These are phyloP conservation scores for Lactarius evosmus DNA, from an alignment of 768 basidiomycete species.

Conservation along the genomic window DNA sequence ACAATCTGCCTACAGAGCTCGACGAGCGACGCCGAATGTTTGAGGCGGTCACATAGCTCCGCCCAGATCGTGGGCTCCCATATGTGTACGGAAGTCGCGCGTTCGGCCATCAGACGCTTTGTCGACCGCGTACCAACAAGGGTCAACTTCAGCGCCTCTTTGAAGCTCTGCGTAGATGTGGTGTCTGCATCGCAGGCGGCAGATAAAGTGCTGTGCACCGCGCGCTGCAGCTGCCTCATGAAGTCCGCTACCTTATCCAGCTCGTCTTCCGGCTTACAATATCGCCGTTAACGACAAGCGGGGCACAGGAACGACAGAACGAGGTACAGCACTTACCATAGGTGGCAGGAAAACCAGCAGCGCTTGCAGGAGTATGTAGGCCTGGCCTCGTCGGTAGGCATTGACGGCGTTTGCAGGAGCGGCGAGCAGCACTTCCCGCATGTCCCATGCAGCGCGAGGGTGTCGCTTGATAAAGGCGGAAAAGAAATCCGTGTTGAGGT, in stretches of 20 bases:
- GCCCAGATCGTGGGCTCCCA: slow-evolving; percentile 67
- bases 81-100: slow-evolving; percentile 35
- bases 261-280: slow-evolving; percentile 35
- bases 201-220: slow-evolving; percentile 47
- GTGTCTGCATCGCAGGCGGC: slow-evolving; percentile 47
- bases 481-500: slow-evolving; percentile 71
- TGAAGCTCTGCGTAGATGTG: slow-evolving; percentile 63
- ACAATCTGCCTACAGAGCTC: slow-evolving; percentile 64
- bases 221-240: slow-evolving; percentile 48
- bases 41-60: slow-evolving; percentile 57
- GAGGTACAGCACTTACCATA: slow-evolving; percentile 39
- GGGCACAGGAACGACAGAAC: neutral
- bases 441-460: slow-evolving; percentile 59
- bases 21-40: slow-evolving; percentile 56
- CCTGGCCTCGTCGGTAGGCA: slow-evolving; percentile 70
- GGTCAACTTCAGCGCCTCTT: slow-evolving; percentile 74
- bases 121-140: slow-evolving; percentile 64
- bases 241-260: slow-evolving; percentile 46
- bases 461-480: slow-evolving; percentile 69
- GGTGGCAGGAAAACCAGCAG: slow-evolving; percentile 55
- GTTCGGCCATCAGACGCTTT: slow-evolving; percentile 41
- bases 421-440: slow-evolving; percentile 59
- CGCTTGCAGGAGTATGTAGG: slow-evolving; percentile 64
- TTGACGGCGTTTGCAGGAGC: slow-evolving; percentile 64
- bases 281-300: neutral